Evolutionary conservation across 495 filamentous ascomycete genomes (phyloP).

Genomic region (Viridothelium virens): DNA sequence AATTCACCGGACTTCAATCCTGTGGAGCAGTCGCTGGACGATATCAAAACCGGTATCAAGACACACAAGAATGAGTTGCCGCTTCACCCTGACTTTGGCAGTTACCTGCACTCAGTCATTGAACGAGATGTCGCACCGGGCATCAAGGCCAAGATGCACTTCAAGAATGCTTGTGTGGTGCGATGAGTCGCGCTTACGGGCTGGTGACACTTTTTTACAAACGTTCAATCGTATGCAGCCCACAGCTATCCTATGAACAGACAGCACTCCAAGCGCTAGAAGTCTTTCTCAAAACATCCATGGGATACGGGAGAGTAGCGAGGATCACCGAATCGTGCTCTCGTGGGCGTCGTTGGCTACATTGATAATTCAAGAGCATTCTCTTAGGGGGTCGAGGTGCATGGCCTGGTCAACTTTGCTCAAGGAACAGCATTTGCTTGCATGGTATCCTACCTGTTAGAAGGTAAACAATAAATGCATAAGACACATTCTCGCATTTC

Average conservation of each 20-base stretch:
- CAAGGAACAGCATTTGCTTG: not conserved
- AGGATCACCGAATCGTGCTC: too few relatives aligned
- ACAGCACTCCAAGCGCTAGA: too few relatives aligned
- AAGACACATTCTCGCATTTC: not conserved
- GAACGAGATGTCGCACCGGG: conserved; percentile 6
- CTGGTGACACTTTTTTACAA: not conserved
- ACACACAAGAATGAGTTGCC: not conserved
- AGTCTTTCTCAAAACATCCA: too few relatives aligned
- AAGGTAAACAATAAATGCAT: conserved; percentile 1
- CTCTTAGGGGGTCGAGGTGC: not conserved
- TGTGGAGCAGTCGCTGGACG: conserved; percentile 7
- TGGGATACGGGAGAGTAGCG: too few relatives aligned
- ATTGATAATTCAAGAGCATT: too few relatives aligned
- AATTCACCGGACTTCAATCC: conserved; percentile 16
- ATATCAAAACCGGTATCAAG: conserved; percentile 3
- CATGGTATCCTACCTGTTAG: not conserved
- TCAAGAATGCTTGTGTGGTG: conserved; percentile 9
- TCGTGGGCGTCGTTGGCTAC: too few relatives aligned
- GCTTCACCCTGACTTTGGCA: conserved; percentile 8
- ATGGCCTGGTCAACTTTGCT: not conserved
- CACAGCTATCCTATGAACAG: too few relatives aligned
- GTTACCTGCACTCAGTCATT: conserved; percentile 5
- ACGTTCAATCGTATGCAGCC: too few relatives aligned
- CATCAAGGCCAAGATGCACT: conserved; percentile 7
- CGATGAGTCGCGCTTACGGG: not conserved